Evolutionary conservation across 352 stramenopile genomes (phyloP), one percentile per base, ranked within the genome.

Genomic region (Globisporangium ultimum): DNA sequence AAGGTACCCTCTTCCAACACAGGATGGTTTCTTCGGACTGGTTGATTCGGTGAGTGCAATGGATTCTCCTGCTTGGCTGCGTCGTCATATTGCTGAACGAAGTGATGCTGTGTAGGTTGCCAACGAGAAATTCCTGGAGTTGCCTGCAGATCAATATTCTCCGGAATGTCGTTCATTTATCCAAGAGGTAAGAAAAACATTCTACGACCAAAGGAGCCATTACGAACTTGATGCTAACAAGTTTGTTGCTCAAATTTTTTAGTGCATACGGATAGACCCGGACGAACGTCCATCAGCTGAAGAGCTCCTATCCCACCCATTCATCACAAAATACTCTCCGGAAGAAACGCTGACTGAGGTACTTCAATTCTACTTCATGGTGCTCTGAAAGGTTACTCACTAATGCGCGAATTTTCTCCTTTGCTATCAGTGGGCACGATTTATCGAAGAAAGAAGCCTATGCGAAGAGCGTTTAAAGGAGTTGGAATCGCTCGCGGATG

Each of bases 1-100:
- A 18, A 84, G 72, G n/a, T 95, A 95, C 50, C 86, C 86, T 22
- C 77, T 95, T 61, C 81, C 86, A 21, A 93, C 82, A 1, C 81
- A 95, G 61, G 86, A 95, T 55, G 86, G 86, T 20, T 95, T 95
- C 56, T 95, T 95, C 48, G 86, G 86, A n/a, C 70, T 95, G 46
- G 82, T 95, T 18, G 86, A 95, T 62, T 92, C 81, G 41, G 86
- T 63, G 28, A 36, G 28, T 10, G 9, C 28, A 36, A 36, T 10
- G 56, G 14, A 41, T 53, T 32, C 42, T 49, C 9, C 1, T 55
- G 48, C 6, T 20, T 58, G n/a, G 12, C 24, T 63, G 20, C 8
- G 40, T 22, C 12, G 17, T 11, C 11, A 3, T 50, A 13, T 12
- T 28, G 20, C 12, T 40, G 10, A 18, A 12, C 9, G 12, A 9